Evolutionary conservation across 2,329 filamentous ascomycete species (phyloP), one percentile per base, ranked within the genome.

Genomic region (Cladophialophora exuberans): DNA sequence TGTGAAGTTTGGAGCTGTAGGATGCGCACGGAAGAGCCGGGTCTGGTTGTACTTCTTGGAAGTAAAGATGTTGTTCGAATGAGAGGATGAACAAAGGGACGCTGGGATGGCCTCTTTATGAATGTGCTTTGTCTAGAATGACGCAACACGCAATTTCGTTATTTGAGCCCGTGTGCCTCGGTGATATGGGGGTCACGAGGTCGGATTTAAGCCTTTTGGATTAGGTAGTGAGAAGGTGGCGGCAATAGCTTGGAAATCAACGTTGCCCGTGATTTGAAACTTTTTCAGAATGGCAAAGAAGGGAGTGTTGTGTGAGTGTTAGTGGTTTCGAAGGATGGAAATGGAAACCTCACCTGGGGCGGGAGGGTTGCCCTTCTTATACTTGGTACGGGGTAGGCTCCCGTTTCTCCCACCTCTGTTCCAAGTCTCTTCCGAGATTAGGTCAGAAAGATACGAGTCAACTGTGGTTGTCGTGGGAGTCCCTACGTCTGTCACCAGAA

Each of bases 41-140:
- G n/a, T n/a, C n/a, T n/a, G n/a, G n/a, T n/a, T n/a, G n/a, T n/a
- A n/a, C n/a, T n/a, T n/a, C n/a, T 17, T 18, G 28, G 35, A 31
- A 36, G 17, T 30, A 25, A 31, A 26, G 23, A 4, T 6, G 7
- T 39, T 11, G 49, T n/a, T 33, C 28, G 15, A 44, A 42, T 35
- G 20, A 26, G 28, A 10, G 18, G 41, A 39, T 49, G 17, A 54
- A 38, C 45, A 20, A 54, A 47, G 49, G 25, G 33, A 36, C 20
- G 33, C 38, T 52, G 25, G 31, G 38, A 38, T 33, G 36, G 17
- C 11, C 25, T 45, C 47, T 60, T 52, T 57, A 51, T 60, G 33
- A 46, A 45, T 18, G 52, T 46, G 20, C 57, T 57, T 59, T 57
- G 53, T 56, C 38, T 44, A 25, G 22, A 42, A 41, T 58, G 58